Evolutionary conservation across 768 basidiomycete species (phyloP).

Genomic region (Lentinula raphanica): DNA sequence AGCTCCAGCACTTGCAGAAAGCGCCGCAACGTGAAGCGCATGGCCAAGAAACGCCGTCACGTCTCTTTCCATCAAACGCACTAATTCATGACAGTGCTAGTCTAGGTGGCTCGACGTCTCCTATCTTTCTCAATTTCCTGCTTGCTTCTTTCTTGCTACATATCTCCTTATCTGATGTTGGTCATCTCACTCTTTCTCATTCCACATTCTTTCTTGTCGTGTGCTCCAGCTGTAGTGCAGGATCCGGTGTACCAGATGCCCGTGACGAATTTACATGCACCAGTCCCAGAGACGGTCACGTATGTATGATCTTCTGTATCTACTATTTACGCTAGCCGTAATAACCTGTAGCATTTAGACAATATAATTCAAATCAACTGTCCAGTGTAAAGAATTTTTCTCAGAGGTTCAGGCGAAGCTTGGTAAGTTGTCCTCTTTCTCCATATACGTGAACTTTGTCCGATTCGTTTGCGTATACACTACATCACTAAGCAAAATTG

Average conservation of each 20-base stretch:
- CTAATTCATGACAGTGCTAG: background rate
- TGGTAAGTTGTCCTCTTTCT: no score
- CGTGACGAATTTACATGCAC: background rate
- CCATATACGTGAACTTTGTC: no score
- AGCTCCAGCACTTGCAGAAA: background rate
- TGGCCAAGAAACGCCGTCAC: background rate
- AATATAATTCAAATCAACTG: no score
- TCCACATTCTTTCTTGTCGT: background rate
- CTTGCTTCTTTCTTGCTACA: background rate
- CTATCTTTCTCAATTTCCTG: background rate
- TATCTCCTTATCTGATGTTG: background rate
- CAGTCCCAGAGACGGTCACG: background rate
- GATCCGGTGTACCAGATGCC: background rate
- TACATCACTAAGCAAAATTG: no score
- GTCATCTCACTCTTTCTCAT: background rate
- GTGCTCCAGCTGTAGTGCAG: background rate
- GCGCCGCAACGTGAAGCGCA: background rate
- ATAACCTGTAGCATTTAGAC: background rate
- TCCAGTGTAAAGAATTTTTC: background rate
- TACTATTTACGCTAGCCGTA: background rate
- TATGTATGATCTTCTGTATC: background rate
- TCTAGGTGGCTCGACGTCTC: background rate
- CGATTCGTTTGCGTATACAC: no score
- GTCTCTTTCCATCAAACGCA: background rate
- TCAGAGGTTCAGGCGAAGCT: no score